phyloP scores from a whole-genome alignment of 2,329 filamentous ascomycete genomes.

The Stylonectria norvegica region DNA sequence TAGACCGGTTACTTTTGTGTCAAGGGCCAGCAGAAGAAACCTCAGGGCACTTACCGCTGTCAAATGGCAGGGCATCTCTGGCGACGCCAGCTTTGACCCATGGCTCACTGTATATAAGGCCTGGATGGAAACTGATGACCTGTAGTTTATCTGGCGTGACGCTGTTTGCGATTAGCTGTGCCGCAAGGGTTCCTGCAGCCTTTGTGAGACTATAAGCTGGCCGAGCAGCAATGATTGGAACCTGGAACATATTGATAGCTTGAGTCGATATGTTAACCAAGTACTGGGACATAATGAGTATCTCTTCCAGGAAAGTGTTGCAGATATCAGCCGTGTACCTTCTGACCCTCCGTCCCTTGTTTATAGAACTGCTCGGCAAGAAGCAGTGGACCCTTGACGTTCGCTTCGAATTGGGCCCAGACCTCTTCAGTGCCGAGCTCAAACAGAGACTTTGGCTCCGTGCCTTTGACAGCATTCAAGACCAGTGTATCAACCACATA shows the following conservation, averaged over 20 bases:
- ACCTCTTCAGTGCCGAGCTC: background rate
- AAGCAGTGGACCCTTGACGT: background rate
- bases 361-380: background rate
- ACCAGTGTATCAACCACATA: background rate
- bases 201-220: background rate
- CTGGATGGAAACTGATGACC: slow-evolving; percentile 3
- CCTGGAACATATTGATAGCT: background rate
- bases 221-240: background rate
- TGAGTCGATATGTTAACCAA: background rate
- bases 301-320: background rate
- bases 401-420: slow-evolving; percentile 1
- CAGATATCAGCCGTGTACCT: background rate
- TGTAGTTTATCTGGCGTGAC: background rate
- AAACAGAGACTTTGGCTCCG: background rate
- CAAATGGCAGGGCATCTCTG: background rate
- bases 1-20: background rate
- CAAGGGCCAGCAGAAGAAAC: background rate
- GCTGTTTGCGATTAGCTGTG: background rate
- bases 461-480: background rate
- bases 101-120: background rate
- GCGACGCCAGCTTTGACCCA: background rate
- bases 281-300: background rate
- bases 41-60: background rate
- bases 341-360: background rate
- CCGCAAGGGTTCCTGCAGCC: background rate